Base-by-base conservation (phyloP, 2,329 filamentous ascomycete species). In the Myriosclerotinia scirpicola region DNA sequence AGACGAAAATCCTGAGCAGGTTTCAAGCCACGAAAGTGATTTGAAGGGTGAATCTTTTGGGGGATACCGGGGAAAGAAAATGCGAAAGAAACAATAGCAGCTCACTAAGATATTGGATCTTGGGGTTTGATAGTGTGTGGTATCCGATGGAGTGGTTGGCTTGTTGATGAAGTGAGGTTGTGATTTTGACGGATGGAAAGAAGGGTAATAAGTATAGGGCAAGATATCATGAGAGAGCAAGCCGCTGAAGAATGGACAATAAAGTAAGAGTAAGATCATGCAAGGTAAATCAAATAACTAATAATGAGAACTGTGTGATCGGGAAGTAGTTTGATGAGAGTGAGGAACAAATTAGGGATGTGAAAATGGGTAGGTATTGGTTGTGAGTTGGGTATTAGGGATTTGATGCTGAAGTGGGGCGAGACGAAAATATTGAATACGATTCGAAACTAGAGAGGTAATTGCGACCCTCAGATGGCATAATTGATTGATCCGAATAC, bases 361-460 rank as follows among this genome's bases (percentile, higher is more conserved):
- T 20, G 58, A 61, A 61, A 26, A 38, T 17, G 36, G 11, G 44
- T 38, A 50, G 34, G 58, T 38, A 26, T 50, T 26, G 20, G 20
- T 40, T 50, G 34, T 26, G 38, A 26, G 20, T 61, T 52, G 34
- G 30, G 56, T 14, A 15, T 20, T 36, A 17, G 15, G 36, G 50
- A 61, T 14, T 40, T 20, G 34, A 38, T 26, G 38, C 38, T 2
- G 14, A 60, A 26, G 58, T 38, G 58, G 44, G 58, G 30, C 9
- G 22, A 36, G 58, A 50, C 44, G 20, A 15, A 26, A 40, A 8
- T 61, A 50, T 50, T 61, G 58, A 61, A 50, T 61, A 48, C 22
- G 5, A 3, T 8, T 38, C n/a, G n/a, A 7, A 20, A 61, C 30
- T 40, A 40, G 30, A 38, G 9, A 61, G n/a, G 58, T 26, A 61